Base-by-base conservation (phyloP, 257 asterid genomes). In the Cinchona pubescens region DNA sequence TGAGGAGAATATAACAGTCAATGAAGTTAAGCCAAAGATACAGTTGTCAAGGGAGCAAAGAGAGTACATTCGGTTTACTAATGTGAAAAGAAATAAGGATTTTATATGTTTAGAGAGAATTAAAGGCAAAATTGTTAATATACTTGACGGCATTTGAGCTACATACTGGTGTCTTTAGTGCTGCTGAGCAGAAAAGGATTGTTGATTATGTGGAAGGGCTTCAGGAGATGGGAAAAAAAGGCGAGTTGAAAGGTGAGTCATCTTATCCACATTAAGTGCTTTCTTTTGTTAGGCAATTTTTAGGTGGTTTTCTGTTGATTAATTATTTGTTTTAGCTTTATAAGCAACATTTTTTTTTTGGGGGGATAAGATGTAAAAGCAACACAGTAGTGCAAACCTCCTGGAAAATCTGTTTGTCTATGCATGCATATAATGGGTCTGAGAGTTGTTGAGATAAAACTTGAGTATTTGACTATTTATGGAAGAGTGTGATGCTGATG, bases 121-220 rank as follows among this genome's bases (percentile, higher is more conserved):
- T 46, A 77, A 69, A 7, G 87, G 89, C 60, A 83, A 85, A 75
- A 23, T 83, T 73, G 76, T 79, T 18, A 85, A 85, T 46, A 75
- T 85, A 53, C 82, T 85, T 37, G 83, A 79, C 2, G 89, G 89
- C 56, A 67, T n/a, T 85, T 69, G 89, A 85, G 82, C 71, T 85
- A 46, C 89, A 85, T 75, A 5, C 64, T 12, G 81, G 84, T 61
- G 84, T 85, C 74, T 85, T 85, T 56, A 85, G 87, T 73, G 83
- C 86, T 29, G 89, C 79, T 10, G 89, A 85, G 82, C 89, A 85
- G 75, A 83, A 65, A 42, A 74, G 87, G 75, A 83, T 85, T 23
- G 87, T 85, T 67, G 77, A 76, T 13, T 79, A 30, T 51, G 84
- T 83, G 34, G 87, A 79, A 60, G 30, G 35, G 77, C 86, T 85